Percentiles rank a stretch among this genome's conserved stretches.
Conservation (phyloP, 2,329 filamentous ascomycete genomes). For the Neopestalotiopsis sp. region DNA sequence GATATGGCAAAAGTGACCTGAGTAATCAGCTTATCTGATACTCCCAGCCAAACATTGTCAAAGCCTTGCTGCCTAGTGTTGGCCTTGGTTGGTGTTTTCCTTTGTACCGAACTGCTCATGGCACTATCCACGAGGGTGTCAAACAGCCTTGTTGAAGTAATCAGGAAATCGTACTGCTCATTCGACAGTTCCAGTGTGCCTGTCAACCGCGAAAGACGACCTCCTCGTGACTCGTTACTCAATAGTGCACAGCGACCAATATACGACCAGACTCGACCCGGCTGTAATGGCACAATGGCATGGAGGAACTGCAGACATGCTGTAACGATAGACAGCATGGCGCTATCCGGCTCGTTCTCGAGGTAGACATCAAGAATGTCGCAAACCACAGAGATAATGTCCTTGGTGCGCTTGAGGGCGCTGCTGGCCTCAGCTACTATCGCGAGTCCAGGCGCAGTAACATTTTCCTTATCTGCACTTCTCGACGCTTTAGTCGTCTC, state of each 20-base stretch:
- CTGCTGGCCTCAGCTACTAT: slow-evolving; percentile 65
- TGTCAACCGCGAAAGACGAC: slow-evolving; percentile 78
- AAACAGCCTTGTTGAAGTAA: slow-evolving; percentile 76
- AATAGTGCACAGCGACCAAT: slow-evolving; percentile 82
- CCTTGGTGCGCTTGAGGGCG: slow-evolving; percentile 62
- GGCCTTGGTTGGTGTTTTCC: slow-evolving; percentile 62
- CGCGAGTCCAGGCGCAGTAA: slow-evolving; percentile 44
- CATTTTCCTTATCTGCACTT: slow-evolving; percentile 26
- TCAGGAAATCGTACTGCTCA: slow-evolving; percentile 78
- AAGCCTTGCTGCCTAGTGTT: slow-evolving; percentile 50
- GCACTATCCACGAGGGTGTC: slow-evolving; percentile 78
- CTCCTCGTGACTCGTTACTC: slow-evolving; percentile 75
- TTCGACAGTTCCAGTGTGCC: slow-evolving; percentile 81
- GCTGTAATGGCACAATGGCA: slow-evolving; percentile 74
- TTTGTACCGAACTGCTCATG: slow-evolving; percentile 70
- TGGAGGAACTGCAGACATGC: slow-evolving; percentile 83
- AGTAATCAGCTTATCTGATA: slow-evolving; percentile 78
- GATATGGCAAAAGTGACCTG: slow-evolving; percentile 76
- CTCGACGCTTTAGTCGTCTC: slow-evolving; percentile 46
- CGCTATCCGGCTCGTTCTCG: slow-evolving; percentile 66
- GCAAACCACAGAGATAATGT: slow-evolving; percentile 82
- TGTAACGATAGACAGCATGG: slow-evolving; percentile 68
- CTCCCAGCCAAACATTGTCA: slow-evolving; percentile 68
- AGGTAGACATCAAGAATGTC: slow-evolving; percentile 80
- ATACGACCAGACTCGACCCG: slow-evolving; percentile 89